Conservation (phyloP, 805 yeast genomes). For the Suhomyces sp. region DNA sequence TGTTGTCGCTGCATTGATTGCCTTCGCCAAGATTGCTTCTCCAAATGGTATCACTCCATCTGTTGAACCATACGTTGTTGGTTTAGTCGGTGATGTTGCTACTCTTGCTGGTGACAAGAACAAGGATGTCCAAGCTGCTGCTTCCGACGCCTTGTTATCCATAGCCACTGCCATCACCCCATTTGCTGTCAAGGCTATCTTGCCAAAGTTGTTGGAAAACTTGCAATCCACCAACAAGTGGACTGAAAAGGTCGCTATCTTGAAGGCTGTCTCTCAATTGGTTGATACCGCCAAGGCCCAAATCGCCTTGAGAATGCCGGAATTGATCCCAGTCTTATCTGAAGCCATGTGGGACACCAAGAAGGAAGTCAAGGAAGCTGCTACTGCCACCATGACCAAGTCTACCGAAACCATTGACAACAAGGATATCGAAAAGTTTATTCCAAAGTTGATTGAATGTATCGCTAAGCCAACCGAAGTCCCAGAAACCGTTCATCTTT, state of each 20-base stretch:
- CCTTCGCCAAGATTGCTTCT: slow-evolving; percentile 82
- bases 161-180: slow-evolving; percentile 86
- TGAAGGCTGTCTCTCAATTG: slow-evolving; percentile 79
- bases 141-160: slow-evolving; percentile 73
- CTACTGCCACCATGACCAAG: slow-evolving; percentile 92
- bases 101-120: slow-evolving; percentile 90
- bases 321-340: slow-evolving; percentile 95
- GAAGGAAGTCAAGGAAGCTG: slow-evolving; percentile 95
- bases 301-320: slow-evolving; percentile 98
- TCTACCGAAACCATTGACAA: slow-evolving; percentile 97
- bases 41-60: slow-evolving; percentile 79
- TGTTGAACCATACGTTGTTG: slow-evolving; percentile 93
- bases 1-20: slow-evolving; percentile 78
- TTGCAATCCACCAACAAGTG: slow-evolving; percentile 82
- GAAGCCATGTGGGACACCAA: slow-evolving; percentile 99
- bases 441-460: slow-evolving; percentile 95
- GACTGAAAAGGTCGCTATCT: slow-evolving; percentile 95
- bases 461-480: slow-evolving; percentile 96
- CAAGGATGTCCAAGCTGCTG: slow-evolving; percentile 68
- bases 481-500: slow-evolving; percentile 97
- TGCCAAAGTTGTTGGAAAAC: slow-evolving; percentile 74
- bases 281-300: slow-evolving; percentile 95
- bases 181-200: slow-evolving; percentile 82
- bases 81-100: slow-evolving; percentile 66
- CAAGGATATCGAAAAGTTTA: slow-evolving; percentile 99